Conservation (phyloP, 139 green algal species). For the Astrephomene gubernaculifera region DNA sequence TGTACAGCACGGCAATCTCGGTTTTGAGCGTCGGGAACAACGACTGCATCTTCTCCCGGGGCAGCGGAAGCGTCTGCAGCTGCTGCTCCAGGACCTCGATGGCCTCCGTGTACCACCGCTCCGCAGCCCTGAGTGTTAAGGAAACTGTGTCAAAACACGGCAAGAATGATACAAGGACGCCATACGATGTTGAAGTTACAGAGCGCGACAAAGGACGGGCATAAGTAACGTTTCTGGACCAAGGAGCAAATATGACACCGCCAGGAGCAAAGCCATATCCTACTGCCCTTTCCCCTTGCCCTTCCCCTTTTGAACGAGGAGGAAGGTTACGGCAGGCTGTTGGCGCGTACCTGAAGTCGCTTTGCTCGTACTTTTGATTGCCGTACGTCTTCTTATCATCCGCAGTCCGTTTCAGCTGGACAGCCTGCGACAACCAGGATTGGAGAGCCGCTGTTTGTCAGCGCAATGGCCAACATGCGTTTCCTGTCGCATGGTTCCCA, state of each 20-base stretch:
- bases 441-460: not conserved
- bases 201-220: not conserved
- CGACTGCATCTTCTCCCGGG: not conserved
- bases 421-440: not conserved
- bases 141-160: too few relatives aligned
- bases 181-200: not conserved
- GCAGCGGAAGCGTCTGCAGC: not conserved
- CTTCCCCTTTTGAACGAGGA: too few relatives aligned
- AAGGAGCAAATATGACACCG: too few relatives aligned
- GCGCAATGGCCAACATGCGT: too few relatives aligned
- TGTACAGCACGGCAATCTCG: conserved; percentile 59
- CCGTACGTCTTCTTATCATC: conserved; percentile 29
- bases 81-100: conserved; percentile 42
- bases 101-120: conserved; percentile 42
- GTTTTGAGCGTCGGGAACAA: conserved; percentile 32
- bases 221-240: too few relatives aligned
- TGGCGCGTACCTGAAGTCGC: conserved; percentile 29
- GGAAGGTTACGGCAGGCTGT: too few relatives aligned
- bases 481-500: too few relatives aligned
- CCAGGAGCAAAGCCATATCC: too few relatives aligned
- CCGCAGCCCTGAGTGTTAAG: conserved; percentile 19
- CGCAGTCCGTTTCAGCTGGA: not conserved
- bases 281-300: too few relatives aligned
- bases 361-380: conserved; percentile 30
- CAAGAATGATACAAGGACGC: not conserved